phyloP scores from a whole-genome alignment of 176 grass and related monocot species.

The Zea luxurians region DNA sequence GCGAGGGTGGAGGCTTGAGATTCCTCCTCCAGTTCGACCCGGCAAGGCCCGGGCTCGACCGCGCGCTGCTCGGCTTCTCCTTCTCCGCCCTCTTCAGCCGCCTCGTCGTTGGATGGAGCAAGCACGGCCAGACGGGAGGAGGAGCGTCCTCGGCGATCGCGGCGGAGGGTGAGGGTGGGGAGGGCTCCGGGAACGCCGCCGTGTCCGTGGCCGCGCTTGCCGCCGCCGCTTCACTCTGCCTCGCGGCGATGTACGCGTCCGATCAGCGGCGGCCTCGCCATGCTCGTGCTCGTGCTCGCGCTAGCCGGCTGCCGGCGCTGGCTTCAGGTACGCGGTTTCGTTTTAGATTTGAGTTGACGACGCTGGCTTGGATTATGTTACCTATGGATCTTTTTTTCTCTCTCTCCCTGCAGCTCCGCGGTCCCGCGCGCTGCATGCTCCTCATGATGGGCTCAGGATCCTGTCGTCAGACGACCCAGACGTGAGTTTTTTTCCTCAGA shows the following conservation, averaged over 20 bases:
- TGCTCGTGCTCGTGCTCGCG: background rate
- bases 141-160: background rate
- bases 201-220: constrained; percentile 1
- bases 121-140: background rate
- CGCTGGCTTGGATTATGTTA: constrained; percentile 10
- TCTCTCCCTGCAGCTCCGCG: background rate
- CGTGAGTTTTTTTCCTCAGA: constrained; percentile 24
- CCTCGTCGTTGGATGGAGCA: constrained; percentile 31
- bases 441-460: constrained; percentile 40
- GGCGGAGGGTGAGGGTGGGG: background rate
- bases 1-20: background rate
- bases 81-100: constrained; percentile 37
- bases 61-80: constrained; percentile 26
- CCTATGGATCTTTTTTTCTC: background rate
- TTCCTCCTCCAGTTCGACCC: constrained; percentile 45
- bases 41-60: background rate
- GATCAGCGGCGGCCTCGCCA: constrained; percentile 9
- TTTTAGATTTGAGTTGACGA: background rate
- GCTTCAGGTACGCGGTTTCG: constrained; percentile 22
- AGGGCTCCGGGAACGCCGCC: background rate
- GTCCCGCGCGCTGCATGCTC: constrained; percentile 14
- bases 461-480: constrained; percentile 25
- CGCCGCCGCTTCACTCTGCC: constrained; percentile 13
- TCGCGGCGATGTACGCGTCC: background rate
- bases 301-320: background rate